phyloP scores from a whole-genome alignment of 108 stramenopile species.

The Poteriospumella lacustris region DNA sequence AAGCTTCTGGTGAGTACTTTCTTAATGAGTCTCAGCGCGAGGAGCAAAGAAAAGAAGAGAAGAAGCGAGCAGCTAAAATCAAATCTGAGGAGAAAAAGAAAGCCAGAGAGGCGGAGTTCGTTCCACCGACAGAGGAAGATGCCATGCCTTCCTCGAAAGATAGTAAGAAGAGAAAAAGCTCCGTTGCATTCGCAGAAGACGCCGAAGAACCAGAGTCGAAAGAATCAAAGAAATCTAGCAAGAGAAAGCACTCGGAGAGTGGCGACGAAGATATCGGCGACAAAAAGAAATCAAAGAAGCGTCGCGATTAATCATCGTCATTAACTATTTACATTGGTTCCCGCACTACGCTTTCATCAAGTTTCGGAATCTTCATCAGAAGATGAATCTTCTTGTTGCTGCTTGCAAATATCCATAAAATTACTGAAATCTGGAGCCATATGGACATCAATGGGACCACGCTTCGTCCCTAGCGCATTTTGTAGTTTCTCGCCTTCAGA shows the following conservation, averaged over 20 bases:
- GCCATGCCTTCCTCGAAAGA: background rate
- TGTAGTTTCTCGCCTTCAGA: slow-evolving; percentile 63
- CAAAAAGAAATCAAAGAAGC: background rate
- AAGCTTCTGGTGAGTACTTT: slow-evolving; percentile 77
- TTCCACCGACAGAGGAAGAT: slow-evolving; percentile 15
- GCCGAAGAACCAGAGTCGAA: too few relatives aligned
- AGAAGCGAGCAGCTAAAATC: background rate
- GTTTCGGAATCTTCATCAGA: too few relatives aligned
- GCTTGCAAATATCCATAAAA: slow-evolving; percentile 21
- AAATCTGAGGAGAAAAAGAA: background rate
- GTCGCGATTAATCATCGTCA: too few relatives aligned
- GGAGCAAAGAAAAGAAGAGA: slow-evolving; percentile 8
- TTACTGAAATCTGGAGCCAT: background rate
- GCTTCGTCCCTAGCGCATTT: slow-evolving; percentile 67
- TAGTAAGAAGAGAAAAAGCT: slow-evolving; percentile 10
- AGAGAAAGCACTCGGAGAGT: too few relatives aligned
- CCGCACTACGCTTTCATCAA: background rate
- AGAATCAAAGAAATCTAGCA: too few relatives aligned
- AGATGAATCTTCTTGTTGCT: background rate
- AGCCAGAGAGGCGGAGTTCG: slow-evolving; percentile 25
- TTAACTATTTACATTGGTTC: too few relatives aligned
- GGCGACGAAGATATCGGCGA: background rate
- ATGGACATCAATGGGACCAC: slow-evolving; percentile 70
- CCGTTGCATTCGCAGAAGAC: too few relatives aligned
- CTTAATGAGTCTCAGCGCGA: slow-evolving; percentile 47